Percentiles rank a stretch among this genome's conserved stretches.
phyloP scores from a whole-genome alignment of 306 rosid genomes.

The Lotus japonicus region DNA sequence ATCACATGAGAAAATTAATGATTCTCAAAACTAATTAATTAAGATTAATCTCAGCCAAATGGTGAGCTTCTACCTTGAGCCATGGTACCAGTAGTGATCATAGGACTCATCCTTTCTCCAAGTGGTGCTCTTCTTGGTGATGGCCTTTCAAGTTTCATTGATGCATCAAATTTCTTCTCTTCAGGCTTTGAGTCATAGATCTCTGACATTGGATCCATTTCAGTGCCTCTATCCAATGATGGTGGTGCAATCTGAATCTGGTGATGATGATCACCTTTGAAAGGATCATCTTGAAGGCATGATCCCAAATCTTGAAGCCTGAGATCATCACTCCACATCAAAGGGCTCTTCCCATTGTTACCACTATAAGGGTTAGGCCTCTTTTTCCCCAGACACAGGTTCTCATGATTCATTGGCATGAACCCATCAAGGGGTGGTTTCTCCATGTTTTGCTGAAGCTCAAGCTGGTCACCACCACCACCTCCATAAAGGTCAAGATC shows the following conservation, averaged over 20 bases:
- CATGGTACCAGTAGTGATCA: conserved; percentile 48
- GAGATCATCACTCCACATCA: conserved; percentile 90
- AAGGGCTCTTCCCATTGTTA: conserved; percentile 67
- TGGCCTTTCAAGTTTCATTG: conserved; percentile 73
- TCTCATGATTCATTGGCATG: conserved; percentile 32
- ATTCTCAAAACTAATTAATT: not conserved
- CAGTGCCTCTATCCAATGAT: too few species aligned
- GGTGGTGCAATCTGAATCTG: too few species aligned
- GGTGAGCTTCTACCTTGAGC: conserved; percentile 66
- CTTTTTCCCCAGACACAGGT: conserved; percentile 55
- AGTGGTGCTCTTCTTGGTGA: conserved; percentile 61
- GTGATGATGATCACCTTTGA: too few species aligned
- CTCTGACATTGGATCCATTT: conserved; percentile 54
- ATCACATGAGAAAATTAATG: not conserved
- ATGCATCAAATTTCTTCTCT: conserved; percentile 48
- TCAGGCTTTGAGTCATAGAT: conserved; percentile 66
- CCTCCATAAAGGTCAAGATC: conserved; percentile 80
- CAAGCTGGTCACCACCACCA: conserved; percentile 43
- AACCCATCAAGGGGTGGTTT: conserved; percentile 52
- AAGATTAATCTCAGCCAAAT: conserved; percentile 41
- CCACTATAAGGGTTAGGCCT: conserved; percentile 56
- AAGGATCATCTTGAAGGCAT: conserved; percentile 65
- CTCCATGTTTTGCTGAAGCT: conserved; percentile 59
- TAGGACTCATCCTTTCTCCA: conserved; percentile 67
- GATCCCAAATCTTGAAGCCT: conserved; percentile 85